Percentiles rank a stretch among this genome's conserved stretches.
phyloP scores from a whole-genome alignment of 2,329 filamentous ascomycete genomes.

The Colletotrichum musae region DNA sequence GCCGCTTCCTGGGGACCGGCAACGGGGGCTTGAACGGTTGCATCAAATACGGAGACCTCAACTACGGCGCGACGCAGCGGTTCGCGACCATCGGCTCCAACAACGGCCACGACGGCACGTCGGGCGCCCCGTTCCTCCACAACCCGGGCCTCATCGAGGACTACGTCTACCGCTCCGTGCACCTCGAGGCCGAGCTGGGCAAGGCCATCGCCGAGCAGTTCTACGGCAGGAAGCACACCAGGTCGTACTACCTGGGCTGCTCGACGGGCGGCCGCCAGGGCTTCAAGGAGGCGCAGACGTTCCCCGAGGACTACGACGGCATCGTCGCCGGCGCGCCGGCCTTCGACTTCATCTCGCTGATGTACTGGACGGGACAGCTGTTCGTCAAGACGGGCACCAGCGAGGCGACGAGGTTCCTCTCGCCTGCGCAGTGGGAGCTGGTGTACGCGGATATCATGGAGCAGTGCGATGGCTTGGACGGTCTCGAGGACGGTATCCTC shows the following conservation, averaged over 20 bases:
- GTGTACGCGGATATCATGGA: conserved; percentile 53
- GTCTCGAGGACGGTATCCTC: conserved; percentile 62
- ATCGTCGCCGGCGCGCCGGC: conserved; percentile 65
- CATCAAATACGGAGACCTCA: conserved; percentile 63
- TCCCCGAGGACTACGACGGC: conserved; percentile 67
- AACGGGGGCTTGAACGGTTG: conserved; percentile 65
- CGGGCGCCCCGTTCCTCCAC: conserved; percentile 49
- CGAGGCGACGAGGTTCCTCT: conserved; percentile 58
- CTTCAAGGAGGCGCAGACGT: conserved; percentile 59
- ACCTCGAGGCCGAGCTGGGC: conserved; percentile 63
- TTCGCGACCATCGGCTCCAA: conserved; percentile 65
- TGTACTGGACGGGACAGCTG: conserved; percentile 54
- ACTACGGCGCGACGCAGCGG: conserved; percentile 57
- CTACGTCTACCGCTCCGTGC: conserved; percentile 56
- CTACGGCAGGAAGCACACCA: conserved; percentile 53
- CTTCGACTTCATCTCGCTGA: conserved; percentile 10
- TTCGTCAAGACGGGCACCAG: conserved; percentile 58
- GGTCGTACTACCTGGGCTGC: conserved; percentile 65
- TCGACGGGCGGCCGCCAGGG: conserved; percentile 70
- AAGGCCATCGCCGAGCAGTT: conserved; percentile 63
- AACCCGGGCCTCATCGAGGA: conserved; percentile 55
- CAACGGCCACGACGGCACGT: conserved; percentile 64
- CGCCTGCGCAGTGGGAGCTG: conserved; percentile 26
- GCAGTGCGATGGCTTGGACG: conserved; percentile 65
- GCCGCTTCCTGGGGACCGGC: conserved; percentile 62